Conservation (phyloP, 208 protist species). For the Eutreptiella sp. region DNA sequence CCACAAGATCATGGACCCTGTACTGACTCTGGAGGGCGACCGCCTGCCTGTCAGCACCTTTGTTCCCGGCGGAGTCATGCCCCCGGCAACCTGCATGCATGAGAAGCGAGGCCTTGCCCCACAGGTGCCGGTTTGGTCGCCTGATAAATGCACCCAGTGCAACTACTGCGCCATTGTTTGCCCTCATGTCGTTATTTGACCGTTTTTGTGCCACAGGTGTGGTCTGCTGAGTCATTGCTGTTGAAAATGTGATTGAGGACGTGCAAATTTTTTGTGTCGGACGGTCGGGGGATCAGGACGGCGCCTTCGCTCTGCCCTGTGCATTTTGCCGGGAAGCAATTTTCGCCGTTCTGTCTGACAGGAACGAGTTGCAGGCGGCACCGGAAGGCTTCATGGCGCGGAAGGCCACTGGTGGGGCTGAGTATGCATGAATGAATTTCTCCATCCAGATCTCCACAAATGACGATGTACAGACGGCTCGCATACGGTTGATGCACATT, state of each 20-base stretch:
- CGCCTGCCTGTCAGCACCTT: constrained; percentile 39
- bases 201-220: constrained; percentile 57
- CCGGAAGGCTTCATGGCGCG: constrained; percentile 27
- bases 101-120: constrained; percentile 55
- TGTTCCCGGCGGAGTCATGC: constrained; percentile 36
- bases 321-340: no score
- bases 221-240: no score
- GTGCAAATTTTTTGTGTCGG: no score
- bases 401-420: constrained; percentile 31
- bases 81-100: constrained; percentile 37
- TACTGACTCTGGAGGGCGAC: constrained; percentile 29
- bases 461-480: no score
- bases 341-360: no score
- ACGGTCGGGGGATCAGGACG: no score
- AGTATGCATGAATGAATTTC: constrained; percentile 35
- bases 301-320: no score
- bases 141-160: constrained; percentile 60
- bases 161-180: constrained; percentile 57
- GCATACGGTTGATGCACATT: no score
- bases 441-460: constrained; percentile 48
- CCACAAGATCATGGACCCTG: constrained; percentile 4
- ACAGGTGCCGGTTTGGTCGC: constrained; percentile 45
- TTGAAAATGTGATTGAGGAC: no score
- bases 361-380: constrained; percentile 10
- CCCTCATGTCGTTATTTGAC: constrained; percentile 59